These are phyloP conservation scores for Cyamopsis tetragonoloba DNA, from an alignment of 306 rosid species.

Conservation along the genomic window DNA sequence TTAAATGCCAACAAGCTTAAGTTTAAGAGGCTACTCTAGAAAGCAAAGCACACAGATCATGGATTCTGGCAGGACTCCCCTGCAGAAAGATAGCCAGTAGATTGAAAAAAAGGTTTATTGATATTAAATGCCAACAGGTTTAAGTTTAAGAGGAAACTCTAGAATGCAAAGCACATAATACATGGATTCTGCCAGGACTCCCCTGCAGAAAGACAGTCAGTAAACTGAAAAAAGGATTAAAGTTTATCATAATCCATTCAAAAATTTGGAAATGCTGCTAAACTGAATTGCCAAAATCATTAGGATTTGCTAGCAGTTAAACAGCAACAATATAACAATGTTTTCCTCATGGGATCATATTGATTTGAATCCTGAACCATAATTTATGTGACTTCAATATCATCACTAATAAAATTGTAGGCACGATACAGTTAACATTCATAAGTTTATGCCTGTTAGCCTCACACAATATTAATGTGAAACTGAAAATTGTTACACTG, in stretches of 20 bases:
- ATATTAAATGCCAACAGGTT: not conserved
- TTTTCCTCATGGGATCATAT: not conserved
- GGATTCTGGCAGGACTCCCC: not conserved
- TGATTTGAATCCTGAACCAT: not conserved
- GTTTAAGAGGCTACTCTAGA: constrained; percentile 1
- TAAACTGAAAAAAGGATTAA: not conserved
- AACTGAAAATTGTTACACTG: not conserved
- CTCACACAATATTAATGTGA: not conserved
- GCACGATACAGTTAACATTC: not conserved
- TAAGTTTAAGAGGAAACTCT: not conserved
- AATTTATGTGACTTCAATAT: not conserved
- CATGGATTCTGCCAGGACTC: not conserved
- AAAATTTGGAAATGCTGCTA: not conserved
- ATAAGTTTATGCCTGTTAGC: too few relatives aligned
- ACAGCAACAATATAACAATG: not conserved
- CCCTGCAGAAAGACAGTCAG: not conserved
- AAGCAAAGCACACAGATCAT: not conserved
- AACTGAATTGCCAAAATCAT: not conserved
- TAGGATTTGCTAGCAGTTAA: too few relatives aligned
- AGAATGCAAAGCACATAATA: not conserved
- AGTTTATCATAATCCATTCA: not conserved
- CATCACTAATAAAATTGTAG: not conserved
- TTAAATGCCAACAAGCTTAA: not conserved
- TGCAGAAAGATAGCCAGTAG: not conserved
- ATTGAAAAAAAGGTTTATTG: not conserved